phyloP scores from a whole-genome alignment of 108 stramenopile species.

The Stephanodiscus minutulus region DNA sequence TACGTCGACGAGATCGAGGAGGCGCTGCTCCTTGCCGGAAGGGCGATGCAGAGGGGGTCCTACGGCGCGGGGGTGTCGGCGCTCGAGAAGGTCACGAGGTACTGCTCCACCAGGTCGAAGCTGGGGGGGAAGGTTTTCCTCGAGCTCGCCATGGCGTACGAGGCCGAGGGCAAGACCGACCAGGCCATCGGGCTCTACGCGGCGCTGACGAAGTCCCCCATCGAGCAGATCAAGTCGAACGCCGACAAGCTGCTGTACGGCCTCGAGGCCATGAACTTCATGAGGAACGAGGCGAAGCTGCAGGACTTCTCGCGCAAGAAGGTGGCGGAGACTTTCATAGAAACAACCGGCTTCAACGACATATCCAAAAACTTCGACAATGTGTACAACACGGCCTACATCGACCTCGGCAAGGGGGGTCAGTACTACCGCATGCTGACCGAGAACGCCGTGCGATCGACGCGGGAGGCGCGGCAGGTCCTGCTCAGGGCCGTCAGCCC shows the following conservation, averaged over 20 bases:
- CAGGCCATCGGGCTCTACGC: conserved; percentile 74
- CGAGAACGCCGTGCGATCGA: conserved; percentile 80
- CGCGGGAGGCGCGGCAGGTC: conserved; percentile 85
- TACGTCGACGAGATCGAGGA: conserved; percentile 74
- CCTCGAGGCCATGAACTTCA: conserved; percentile 84
- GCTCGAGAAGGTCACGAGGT: conserved; percentile 84
- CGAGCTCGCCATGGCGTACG: conserved; percentile 90
- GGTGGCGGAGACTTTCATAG: conserved; percentile 75
- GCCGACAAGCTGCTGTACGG: conserved; percentile 80
- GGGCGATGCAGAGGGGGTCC: conserved; percentile 77
- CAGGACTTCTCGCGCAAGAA: conserved; percentile 67
- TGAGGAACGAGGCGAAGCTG: conserved; percentile 66
- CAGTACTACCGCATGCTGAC: conserved; percentile 81
- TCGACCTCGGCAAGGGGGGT: conserved; percentile 69
- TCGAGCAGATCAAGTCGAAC: conserved; percentile 79
- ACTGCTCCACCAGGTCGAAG: conserved; percentile 77
- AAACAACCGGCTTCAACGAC: conserved; percentile 76
- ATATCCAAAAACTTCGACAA: conserved; percentile 83
- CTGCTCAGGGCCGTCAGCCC: conserved; percentile 71
- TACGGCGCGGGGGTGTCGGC: conserved; percentile 79
- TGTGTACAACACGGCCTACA: conserved; percentile 81
- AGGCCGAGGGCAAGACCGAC: conserved; percentile 75
- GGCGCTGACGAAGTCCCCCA: conserved; percentile 68
- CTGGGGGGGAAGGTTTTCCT: conserved; percentile 82
- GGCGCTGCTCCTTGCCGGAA: conserved; percentile 60